Percentiles rank a stretch among this genome's conserved stretches.
Evolutionary conservation across 352 stramenopile species (phyloP).

Genomic region (Phytophthora quininea): DNA sequence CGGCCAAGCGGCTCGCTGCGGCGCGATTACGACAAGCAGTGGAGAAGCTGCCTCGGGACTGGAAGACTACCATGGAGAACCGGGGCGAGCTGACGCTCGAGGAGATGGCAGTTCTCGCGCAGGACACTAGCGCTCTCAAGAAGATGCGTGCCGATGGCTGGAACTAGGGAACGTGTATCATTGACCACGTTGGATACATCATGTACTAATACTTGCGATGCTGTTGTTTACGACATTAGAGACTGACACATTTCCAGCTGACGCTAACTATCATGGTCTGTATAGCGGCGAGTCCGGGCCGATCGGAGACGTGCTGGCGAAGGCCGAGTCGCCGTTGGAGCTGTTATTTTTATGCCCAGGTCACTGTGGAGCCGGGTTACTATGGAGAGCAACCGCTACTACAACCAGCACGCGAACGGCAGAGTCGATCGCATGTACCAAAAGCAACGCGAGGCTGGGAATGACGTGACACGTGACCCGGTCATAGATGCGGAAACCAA

Average conservation of each 20-base stretch:
- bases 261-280: conserved; percentile 1
- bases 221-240: conserved; percentile 12
- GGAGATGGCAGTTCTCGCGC: conserved; percentile 10
- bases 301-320: not conserved
- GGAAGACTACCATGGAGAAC: not conserved
- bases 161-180: conserved; percentile 9
- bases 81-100: not conserved
- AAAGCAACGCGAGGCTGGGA: not conserved
- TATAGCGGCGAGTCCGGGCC: not conserved
- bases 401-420: conserved; percentile 11
- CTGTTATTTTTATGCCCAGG: conserved; percentile 20
- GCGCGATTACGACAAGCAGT: not conserved
- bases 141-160: conserved; percentile 11
- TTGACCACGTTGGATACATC: conserved; percentile 2
- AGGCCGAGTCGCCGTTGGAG: conserved; percentile 7
- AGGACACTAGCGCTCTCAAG: conserved; percentile 1
- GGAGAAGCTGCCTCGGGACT: conserved; percentile 1
- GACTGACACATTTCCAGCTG: not conserved
- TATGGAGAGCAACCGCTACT: conserved; percentile 20
- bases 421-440: conserved; percentile 7
- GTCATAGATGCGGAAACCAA: conserved; percentile 5
- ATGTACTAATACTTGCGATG: conserved; percentile 4
- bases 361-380: conserved; percentile 9
- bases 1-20: not conserved
- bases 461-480: not conserved